Evolutionary conservation across 805 yeast species (phyloP), one percentile per base, ranked within the genome.

Genomic region (Komagataella mondaviorum): DNA sequence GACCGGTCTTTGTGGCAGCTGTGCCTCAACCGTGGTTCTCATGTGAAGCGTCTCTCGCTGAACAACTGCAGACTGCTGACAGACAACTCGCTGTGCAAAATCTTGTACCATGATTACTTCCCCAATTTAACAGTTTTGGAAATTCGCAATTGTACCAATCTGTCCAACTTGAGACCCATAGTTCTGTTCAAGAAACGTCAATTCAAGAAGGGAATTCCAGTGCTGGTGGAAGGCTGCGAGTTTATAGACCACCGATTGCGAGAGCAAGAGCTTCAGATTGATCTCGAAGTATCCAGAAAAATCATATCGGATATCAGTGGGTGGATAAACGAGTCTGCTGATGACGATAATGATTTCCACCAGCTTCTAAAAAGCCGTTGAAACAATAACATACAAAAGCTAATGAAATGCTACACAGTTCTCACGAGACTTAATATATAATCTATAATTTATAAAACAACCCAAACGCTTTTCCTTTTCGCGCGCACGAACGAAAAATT

Each of bases 1-100:
- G 96, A 90, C 67, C 72, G 79, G 46, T 73, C 86, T 4, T 69
- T 90, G 14, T 88, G 96, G 95, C 90, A 85, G 59, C 66, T 90
- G 39, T 88, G 89, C 0, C 63, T 75, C 16, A 63, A 71, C 50
- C 67, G 78, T 23, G 68, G 67, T 5, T 58, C 62, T 1, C 59
- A 68, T 4, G 59, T 90, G 3, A 80, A 78, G 57, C 71, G 96
- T 50, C 68, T 89, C 18, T 84, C 95, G 6, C 63, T 89, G 50
- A 89, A 89, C 64, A 80, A 81, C 58, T 89, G 97, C 62, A 69
- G 72, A 30, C 59, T 64, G 22, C 61, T 86, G 43, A 76, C 86
- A 16, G 73, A 85, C 59, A 73, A 72, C 50, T 76, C 83, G 2
- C 60, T 85, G 3, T 87, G 88, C 3, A 65, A 71, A 23, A 64